Percentiles rank a stretch among this genome's conserved stretches.
These are phyloP conservation scores for Diplodia mutila DNA, from an alignment of 2,329 filamentous ascomycete species.

Conservation along the genomic window DNA sequence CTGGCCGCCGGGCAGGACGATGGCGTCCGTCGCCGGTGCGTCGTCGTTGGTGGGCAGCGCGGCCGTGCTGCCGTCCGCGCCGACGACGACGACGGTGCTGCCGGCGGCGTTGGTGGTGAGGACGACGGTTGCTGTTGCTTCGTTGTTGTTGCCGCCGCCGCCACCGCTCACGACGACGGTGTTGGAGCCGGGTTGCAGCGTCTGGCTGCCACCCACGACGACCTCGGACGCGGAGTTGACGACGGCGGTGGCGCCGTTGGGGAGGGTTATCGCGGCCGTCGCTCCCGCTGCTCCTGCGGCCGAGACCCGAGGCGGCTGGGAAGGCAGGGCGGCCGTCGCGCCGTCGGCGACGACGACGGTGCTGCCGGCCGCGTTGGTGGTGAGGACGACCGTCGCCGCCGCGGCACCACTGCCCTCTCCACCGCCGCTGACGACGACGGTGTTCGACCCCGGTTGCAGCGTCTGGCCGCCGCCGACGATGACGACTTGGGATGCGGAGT, in stretches of 20 bases:
- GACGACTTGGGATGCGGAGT: neutral
- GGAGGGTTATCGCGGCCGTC: neutral
- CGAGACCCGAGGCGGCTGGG: too few relatives aligned
- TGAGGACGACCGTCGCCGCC: neutral
- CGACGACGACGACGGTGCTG: slow-evolving; percentile 1
- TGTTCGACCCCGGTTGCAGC: neutral
- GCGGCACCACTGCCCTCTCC: too few relatives aligned
- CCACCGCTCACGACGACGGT: neutral
- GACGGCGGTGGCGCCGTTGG: neutral
- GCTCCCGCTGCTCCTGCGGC: neutral
- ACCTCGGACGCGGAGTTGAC: neutral
- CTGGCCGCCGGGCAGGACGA: neutral
- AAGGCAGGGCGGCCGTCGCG: neutral
- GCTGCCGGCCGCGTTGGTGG: neutral
- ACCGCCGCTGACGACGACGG: neutral
- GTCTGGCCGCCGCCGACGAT: neutral
- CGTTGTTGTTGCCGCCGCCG: neutral
- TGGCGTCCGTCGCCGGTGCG: neutral
- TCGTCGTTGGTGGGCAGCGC: neutral
- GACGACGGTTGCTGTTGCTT: neutral
- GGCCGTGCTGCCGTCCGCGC: neutral
- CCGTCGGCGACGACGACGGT: neutral
- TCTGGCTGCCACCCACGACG: neutral
- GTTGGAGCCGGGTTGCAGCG: neutral
- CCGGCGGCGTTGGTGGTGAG: neutral